Conservation (phyloP, 192 early-diverging fungal species). For the Coemansia sp. region DNA sequence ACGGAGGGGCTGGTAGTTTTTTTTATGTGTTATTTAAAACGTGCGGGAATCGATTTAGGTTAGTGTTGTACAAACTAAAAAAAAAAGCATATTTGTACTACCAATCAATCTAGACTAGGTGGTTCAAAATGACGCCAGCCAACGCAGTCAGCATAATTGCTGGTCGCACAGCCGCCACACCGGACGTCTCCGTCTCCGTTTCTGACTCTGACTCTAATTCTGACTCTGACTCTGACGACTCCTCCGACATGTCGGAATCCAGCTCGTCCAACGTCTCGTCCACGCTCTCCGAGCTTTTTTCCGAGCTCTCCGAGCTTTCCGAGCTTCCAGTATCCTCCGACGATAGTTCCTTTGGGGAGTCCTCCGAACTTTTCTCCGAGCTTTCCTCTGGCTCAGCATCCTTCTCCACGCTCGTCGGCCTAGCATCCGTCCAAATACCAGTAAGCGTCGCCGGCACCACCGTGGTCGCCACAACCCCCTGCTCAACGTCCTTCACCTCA, state of each 20-base stretch:
- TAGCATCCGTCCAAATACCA: not conserved
- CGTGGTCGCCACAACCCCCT: not conserved
- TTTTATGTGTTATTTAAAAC: no score
- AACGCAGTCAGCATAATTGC: not conserved
- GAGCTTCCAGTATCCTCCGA: not conserved
- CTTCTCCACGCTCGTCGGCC: not conserved
- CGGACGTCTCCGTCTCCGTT: no score
- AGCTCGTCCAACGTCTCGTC: not conserved
- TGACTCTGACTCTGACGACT: no score
- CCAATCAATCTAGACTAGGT: no score
- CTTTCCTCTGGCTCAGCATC: not conserved
- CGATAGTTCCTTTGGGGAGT: not conserved
- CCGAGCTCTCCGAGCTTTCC: constrained; percentile 4
- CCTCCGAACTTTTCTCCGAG: not conserved
- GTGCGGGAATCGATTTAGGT: no score
- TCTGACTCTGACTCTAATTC: no score
- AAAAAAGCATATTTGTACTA: no score
- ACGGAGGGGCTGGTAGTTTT: no score
- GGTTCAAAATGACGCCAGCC: not conserved
- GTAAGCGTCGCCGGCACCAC: no score
- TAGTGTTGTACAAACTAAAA: no score
- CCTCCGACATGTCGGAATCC: not conserved
- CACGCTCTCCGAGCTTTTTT: constrained; percentile 3
- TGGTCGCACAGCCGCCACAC: not conserved
- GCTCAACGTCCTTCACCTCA: constrained; percentile 2